Conservation (phyloP, 2,329 filamentous ascomycete genomes). For the Zasmidium citrigriseum region DNA sequence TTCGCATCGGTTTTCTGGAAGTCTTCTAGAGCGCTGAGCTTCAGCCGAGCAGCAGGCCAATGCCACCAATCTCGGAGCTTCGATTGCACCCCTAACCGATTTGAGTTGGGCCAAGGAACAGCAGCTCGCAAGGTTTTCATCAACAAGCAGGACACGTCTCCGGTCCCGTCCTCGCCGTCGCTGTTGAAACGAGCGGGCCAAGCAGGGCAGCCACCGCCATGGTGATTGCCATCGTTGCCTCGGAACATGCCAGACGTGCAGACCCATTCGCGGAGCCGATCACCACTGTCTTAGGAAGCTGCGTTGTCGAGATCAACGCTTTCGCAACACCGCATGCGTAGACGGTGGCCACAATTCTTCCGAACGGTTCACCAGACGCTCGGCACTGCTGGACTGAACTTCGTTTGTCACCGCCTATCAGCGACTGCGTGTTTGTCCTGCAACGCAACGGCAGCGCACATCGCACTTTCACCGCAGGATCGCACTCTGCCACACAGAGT, state of each 20-base stretch:
- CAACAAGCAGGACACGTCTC: background rate
- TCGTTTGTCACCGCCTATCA: background rate
- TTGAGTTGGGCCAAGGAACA: background rate
- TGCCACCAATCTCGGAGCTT: background rate
- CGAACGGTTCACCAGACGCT: background rate
- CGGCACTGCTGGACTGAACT: background rate
- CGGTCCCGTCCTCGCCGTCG: background rate
- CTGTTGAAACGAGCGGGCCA: too few species aligned
- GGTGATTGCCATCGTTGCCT: too few species aligned
- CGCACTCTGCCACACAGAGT: background rate
- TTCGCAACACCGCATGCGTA: background rate
- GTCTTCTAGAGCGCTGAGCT: background rate
- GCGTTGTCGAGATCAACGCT: background rate
- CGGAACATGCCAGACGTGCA: background rate
- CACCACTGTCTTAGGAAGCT: background rate
- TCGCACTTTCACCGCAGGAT: conserved; percentile 2
- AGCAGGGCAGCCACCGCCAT: too few species aligned
- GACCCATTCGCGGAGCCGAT: background rate
- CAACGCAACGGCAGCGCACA: background rate
- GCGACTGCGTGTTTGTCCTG: background rate
- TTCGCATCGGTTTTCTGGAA: conserved; percentile 1
- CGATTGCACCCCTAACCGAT: background rate
- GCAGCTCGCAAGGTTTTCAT: background rate
- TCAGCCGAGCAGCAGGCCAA: background rate
- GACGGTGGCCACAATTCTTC: too few species aligned